Evolutionary conservation across 139 green algal genomes (phyloP), one percentile per base, ranked within the genome.

Genomic region (Pseudopediastrum boryanum): DNA sequence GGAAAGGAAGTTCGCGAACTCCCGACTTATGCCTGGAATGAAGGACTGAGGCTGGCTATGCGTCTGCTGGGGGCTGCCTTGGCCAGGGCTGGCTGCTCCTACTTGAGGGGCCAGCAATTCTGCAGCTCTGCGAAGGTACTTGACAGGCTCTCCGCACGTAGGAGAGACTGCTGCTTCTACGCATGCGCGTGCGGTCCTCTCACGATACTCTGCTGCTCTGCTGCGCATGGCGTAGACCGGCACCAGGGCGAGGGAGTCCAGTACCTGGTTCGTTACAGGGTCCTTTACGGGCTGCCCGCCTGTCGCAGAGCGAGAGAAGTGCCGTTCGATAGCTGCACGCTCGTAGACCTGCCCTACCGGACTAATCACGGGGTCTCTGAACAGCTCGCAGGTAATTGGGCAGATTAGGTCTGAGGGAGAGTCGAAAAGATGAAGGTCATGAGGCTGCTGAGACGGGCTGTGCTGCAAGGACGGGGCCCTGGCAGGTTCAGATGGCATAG

Each of bases 281-380:
- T 92, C 88, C 12, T 67, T 75, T 48, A 69, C 72, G 2, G 4
- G 75, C 21, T 77, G 38, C 23, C 61, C 50, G 33, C 48, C 63
- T 76, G 51, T 23, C 23, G 77, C 61, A 38, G 63, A 46, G 16
- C 43, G 42, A 2, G 58, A 13, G 1, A 70, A 16, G 31, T 80
- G 71, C 1, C 52, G 48, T 39, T 87, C 68, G 19, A 92, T 85
- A 0, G 88, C 84, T 4, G 67, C 46, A 0, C 84, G 77, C 51
- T 92, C 88, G 36, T 92, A 92, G 10, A 92, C 84, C 76, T 86
- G 75, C 29, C 41, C 42, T 29, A 72, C 8, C 23, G 54, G n/a
- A 19, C 85, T 91, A 1, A 89, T 82, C 0, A 92, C 88, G 0
- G 88, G 88, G 31, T 92, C 86, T 1, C 65, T 39, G 36, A 91